These are phyloP conservation scores for Calonectria pteridis DNA, from an alignment of 2,329 filamentous ascomycete genomes.

Conservation along the genomic window DNA sequence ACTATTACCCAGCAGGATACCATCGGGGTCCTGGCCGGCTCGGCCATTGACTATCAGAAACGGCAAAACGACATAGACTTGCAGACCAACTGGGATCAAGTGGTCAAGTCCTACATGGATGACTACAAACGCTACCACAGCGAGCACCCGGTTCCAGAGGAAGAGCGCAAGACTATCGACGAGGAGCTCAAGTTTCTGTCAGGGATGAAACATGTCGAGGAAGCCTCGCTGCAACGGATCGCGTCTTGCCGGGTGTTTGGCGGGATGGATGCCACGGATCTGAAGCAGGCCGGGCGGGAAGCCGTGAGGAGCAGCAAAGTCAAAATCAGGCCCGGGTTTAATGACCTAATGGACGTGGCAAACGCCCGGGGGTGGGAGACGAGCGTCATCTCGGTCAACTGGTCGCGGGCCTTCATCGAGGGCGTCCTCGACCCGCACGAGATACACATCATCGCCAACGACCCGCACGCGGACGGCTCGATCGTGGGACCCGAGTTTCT, in stretches of 20 bases:
- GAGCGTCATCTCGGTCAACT: conserved; percentile 65
- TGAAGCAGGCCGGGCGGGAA: conserved; percentile 54
- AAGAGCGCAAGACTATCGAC: conserved; percentile 49
- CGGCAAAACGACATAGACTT: conserved; percentile 48
- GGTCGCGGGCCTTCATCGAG: conserved; percentile 61
- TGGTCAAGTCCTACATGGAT: conserved; percentile 60
- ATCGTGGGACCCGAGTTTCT: conserved; percentile 56
- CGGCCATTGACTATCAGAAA: conserved; percentile 54
- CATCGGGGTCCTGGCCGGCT: conserved; percentile 60
- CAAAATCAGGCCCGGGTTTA: conserved; percentile 56
- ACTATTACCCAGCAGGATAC: conserved; percentile 69
- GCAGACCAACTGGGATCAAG: conserved; percentile 56
- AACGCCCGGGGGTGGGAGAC: conserved; percentile 51
- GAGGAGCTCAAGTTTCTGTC: conserved; percentile 60
- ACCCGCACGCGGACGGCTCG: conserved; percentile 52
- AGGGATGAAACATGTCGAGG: conserved; percentile 59
- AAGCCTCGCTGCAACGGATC: conserved; percentile 59
- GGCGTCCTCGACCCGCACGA: conserved; percentile 54
- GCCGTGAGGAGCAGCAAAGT: conserved; percentile 51
- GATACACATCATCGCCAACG: conserved; percentile 59
- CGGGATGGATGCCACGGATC: conserved; percentile 48
- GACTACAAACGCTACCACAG: conserved; percentile 56
- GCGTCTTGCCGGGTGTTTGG: conserved; percentile 59
- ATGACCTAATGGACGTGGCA: conserved; percentile 46
- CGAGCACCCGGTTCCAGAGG: conserved; percentile 48